Evolutionary conservation across 352 stramenopile species (phyloP).

Genomic region (Phytophthora podocarpi): DNA sequence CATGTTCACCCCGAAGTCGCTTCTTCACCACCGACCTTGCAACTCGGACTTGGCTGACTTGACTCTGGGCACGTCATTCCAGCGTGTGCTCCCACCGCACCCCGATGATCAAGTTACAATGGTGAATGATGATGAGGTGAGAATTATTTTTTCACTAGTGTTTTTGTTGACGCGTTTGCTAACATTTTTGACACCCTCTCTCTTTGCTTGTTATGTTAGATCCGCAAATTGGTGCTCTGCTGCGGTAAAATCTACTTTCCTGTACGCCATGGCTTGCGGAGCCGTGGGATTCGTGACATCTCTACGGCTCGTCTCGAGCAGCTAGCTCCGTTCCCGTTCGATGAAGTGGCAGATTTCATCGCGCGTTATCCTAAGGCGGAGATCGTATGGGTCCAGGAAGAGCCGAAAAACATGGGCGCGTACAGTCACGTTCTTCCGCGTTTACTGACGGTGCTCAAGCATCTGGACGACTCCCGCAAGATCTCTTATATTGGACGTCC

Average conservation of each 20-base stretch:
- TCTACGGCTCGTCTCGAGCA: slow-evolving; percentile 83
- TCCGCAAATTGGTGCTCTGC: slow-evolving; percentile 82
- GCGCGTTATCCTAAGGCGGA: slow-evolving; percentile 94
- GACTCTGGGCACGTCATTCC: slow-evolving; percentile 56
- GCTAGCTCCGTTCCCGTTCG: slow-evolving; percentile 97
- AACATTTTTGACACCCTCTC: not conserved
- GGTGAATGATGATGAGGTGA: slow-evolving; percentile 65
- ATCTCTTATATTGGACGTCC: slow-evolving; percentile 94
- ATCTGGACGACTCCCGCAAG: slow-evolving; percentile 63
- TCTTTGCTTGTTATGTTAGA: slow-evolving; percentile 45
- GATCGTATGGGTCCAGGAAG: slow-evolving; percentile 98
- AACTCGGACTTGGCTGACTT: slow-evolving; percentile 80
- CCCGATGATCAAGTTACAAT: slow-evolving; percentile 72
- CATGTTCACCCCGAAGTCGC: slow-evolving; percentile 82
- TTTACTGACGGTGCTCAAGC: slow-evolving; percentile 93
- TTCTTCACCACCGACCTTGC: slow-evolving; percentile 84
- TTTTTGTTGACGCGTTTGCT: slow-evolving; percentile 1
- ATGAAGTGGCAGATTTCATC: slow-evolving; percentile 92
- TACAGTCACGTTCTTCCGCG: slow-evolving; percentile 94
- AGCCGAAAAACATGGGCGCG: slow-evolving; percentile 98
- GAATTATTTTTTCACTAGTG: not conserved
- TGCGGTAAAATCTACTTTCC: slow-evolving; percentile 89
- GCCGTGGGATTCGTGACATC: slow-evolving; percentile 62
- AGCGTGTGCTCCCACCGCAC: slow-evolving; percentile 75
- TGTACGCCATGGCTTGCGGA: slow-evolving; percentile 63